These are phyloP conservation scores for Adenanthera pavonina DNA, from an alignment of 306 rosid genomes.

Conservation along the genomic window DNA sequence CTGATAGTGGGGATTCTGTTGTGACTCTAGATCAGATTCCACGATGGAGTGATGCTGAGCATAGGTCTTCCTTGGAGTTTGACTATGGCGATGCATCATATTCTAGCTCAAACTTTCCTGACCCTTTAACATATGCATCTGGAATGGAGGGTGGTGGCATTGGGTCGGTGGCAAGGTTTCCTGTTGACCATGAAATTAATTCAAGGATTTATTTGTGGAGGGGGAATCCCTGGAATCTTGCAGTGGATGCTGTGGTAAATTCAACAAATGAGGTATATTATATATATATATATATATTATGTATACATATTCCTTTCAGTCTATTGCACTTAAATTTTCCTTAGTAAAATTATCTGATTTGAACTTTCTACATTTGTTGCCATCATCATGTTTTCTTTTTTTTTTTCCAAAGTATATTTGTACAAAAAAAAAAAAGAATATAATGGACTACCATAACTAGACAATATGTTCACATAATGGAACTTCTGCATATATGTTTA, in stretches of 20 bases:
- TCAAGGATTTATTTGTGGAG: slow-evolving; percentile 92
- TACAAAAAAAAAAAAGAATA: not conserved
- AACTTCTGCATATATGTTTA: slow-evolving; percentile 22
- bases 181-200: slow-evolving; percentile 81
- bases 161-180: slow-evolving; percentile 75
- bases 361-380: slow-evolving; percentile 13
- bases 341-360: not conserved
- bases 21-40: slow-evolving; percentile 94
- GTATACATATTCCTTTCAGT: not conserved
- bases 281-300: not conserved
- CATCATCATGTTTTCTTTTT: not conserved
- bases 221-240: slow-evolving; percentile 97
- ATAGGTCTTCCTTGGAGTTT: slow-evolving; percentile 59
- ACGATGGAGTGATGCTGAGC: slow-evolving; percentile 89
- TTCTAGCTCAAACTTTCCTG: slow-evolving; percentile 69
- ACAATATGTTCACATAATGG: slow-evolving; percentile 2
- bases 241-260: slow-evolving; percentile 98
- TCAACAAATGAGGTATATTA: slow-evolving; percentile 88
- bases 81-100: slow-evolving; percentile 71
- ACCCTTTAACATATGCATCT: slow-evolving; percentile 69
- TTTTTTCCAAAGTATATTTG: not conserved
- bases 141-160: slow-evolving; percentile 53
- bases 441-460: slow-evolving; percentile 10
- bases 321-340: not conserved
- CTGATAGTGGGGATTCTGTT: slow-evolving; percentile 68